A percentile compares a stretch with the other conserved stretches of the same genome.
Evolutionary conservation across 75 land plant species (phyloP).

Genomic region (Pseudotsuga menziesii): DNA sequence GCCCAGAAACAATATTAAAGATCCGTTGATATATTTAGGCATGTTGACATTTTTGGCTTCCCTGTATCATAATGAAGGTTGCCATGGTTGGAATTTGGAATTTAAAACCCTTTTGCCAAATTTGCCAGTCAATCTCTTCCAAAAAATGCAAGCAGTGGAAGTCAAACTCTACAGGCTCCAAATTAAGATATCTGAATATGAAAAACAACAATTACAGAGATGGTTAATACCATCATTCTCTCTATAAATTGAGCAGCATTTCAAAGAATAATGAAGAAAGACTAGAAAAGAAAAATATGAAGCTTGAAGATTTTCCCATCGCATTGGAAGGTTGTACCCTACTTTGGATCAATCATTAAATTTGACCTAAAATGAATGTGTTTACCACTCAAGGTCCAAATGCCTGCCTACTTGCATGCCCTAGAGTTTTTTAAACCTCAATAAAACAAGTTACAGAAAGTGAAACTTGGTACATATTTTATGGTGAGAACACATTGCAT

Average conservation of each 20-base stretch:
- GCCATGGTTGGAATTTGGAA: neutral
- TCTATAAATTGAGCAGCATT: neutral
- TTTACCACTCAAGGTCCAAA: neutral
- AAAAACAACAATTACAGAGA: neutral
- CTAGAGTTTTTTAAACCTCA: neutral
- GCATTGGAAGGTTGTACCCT: neutral
- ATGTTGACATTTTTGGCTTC: too few species aligned
- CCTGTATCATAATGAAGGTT: neutral
- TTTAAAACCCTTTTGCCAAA: neutral
- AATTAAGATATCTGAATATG: neutral
- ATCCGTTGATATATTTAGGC: neutral
- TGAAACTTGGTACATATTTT: neutral
- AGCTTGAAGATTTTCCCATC: neutral
- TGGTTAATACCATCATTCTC: neutral
- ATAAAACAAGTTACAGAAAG: neutral
- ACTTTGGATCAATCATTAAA: neutral
- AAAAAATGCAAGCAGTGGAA: neutral
- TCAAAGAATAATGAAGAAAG: neutral
- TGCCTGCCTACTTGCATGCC: neutral
- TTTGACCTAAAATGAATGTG: neutral
- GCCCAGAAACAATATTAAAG: neutral
- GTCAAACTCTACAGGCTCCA: too few species aligned
- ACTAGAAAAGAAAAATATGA: neutral
- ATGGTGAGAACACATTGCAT: neutral
- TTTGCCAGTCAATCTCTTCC: neutral